Conservation (phyloP, 805 yeast species). For the Blastobotrys attinorum region DNA sequence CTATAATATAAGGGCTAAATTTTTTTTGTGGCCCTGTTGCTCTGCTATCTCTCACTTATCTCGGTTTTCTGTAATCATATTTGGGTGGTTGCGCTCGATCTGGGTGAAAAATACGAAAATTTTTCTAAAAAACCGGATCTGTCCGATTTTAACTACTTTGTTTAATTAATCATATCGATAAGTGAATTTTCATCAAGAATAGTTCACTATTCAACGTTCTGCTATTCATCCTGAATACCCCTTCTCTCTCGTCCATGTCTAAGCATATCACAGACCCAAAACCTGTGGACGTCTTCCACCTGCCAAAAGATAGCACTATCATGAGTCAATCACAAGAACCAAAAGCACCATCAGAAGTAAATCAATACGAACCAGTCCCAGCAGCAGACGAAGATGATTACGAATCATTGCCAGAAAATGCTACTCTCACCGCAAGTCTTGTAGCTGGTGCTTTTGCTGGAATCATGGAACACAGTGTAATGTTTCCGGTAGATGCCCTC, state of each 20-base stretch:
- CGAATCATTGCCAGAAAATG: slow-evolving; percentile 83
- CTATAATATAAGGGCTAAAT: no score
- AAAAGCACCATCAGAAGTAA: not conserved
- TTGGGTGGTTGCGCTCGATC: no score
- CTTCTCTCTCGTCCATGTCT: not conserved
- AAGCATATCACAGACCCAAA: not conserved
- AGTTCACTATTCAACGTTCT: no score
- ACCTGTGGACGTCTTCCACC: not conserved
- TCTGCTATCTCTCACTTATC: no score
- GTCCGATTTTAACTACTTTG: not conserved
- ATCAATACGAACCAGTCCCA: not conserved
- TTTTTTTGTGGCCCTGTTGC: no score
- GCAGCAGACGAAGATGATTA: slow-evolving; percentile 44
- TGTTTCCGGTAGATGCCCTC: slow-evolving; percentile 95
- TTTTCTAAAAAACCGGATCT: not conserved
- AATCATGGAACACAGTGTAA: slow-evolving; percentile 93
- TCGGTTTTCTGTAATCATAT: no score
- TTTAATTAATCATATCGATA: no score
- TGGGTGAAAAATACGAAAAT: no score
- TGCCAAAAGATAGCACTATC: not conserved
- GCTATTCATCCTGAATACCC: no score
- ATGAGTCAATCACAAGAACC: not conserved
- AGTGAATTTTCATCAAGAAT: no score
- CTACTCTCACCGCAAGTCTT: slow-evolving; percentile 74
- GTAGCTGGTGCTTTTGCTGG: slow-evolving; percentile 98